Percentiles rank a stretch among this genome's conserved stretches.
Evolutionary conservation across 2,329 filamentous ascomycete species (phyloP).

Genomic region (Periconia sp.): DNA sequence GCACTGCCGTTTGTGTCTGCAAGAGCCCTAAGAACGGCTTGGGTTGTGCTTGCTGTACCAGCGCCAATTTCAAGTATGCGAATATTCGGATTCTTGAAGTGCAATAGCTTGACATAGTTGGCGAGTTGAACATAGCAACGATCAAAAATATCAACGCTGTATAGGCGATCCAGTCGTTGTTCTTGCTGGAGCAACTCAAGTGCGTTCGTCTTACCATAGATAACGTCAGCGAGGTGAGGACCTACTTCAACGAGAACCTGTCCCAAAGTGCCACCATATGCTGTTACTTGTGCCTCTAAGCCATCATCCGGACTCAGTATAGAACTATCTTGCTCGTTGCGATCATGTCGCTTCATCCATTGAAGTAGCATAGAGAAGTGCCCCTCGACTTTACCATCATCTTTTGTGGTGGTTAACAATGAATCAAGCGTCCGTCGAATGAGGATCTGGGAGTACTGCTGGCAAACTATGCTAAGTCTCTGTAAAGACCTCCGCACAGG

Average conservation of each 20-base stretch:
- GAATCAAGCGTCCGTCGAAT: not conserved
- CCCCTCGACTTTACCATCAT: not conserved
- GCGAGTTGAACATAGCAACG: not conserved
- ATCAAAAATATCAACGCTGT: not conserved
- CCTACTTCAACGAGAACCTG: not conserved
- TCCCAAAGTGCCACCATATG: not conserved
- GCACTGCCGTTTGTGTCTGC: not conserved
- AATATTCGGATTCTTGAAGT: not conserved
- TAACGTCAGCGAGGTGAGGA: not conserved
- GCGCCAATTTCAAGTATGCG: conserved; percentile 18
- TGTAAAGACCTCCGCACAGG: too few relatives aligned
- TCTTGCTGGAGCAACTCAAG: not conserved
- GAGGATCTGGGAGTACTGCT: too few relatives aligned
- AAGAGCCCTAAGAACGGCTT: not conserved
- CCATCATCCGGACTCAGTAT: not conserved
- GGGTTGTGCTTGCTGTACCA: conserved; percentile 8
- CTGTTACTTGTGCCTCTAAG: not conserved
- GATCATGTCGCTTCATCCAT: not conserved
- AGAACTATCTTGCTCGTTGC: not conserved
- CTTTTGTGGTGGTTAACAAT: not conserved
- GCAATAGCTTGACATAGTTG: not conserved
- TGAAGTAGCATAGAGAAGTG: not conserved
- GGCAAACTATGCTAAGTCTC: too few relatives aligned
- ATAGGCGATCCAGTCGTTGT: not conserved
- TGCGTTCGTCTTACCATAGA: not conserved